These are phyloP conservation scores for Gynandropsis gynandra DNA, from an alignment of 345 rosid genomes.

Conservation along the genomic window DNA sequence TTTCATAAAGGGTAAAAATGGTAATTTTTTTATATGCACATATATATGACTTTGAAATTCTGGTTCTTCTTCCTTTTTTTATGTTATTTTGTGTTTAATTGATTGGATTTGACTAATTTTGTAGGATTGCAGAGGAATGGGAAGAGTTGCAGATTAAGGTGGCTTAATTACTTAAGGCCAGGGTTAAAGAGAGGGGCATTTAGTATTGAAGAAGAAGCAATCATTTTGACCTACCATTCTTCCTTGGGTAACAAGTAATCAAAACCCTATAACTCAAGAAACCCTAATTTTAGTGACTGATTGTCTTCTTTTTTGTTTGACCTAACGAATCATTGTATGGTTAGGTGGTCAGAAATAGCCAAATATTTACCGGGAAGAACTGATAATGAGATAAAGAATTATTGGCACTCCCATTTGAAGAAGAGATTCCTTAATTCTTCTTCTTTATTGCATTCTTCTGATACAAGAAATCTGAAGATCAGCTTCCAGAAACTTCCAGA, in stretches of 20 bases:
- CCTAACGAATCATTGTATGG: constrained; percentile 4
- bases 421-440: constrained; percentile 44
- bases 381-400: constrained; percentile 86
- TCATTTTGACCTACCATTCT: constrained; percentile 55
- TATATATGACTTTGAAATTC: too few species aligned
- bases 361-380: constrained; percentile 90
- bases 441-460: constrained; percentile 22
- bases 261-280: neutral
- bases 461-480: constrained; percentile 19
- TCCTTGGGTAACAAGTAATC: constrained; percentile 86
- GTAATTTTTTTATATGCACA: too few species aligned
- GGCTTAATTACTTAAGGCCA: constrained; percentile 92
- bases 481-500: constrained; percentile 23
- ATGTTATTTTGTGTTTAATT: neutral
- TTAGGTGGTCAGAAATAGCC: constrained; percentile 88
- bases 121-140: constrained; percentile 87
- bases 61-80: too few species aligned
- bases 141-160: constrained; percentile 89
- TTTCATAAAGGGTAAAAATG: too few species aligned
- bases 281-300: neutral
- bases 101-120: neutral
- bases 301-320: neutral
- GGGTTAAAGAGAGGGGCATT: constrained; percentile 70
- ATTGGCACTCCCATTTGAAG: constrained; percentile 86
- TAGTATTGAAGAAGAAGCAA: constrained; percentile 57